phyloP scores from a whole-genome alignment of 2,329 filamentous ascomycete genomes.

The Neopestalotiopsis rosae region DNA sequence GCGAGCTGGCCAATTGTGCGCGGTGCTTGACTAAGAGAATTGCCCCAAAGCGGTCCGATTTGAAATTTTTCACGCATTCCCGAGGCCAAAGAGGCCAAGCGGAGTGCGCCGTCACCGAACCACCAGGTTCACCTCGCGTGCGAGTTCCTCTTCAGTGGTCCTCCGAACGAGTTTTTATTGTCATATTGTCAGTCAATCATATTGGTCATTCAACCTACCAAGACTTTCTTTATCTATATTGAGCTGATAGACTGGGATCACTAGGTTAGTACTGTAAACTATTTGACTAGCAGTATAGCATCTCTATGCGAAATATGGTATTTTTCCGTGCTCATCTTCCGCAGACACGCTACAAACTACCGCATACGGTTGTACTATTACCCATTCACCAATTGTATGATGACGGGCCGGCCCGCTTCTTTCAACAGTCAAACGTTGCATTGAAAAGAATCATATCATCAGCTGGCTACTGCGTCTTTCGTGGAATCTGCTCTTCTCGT shows the following conservation, averaged over 20 bases:
- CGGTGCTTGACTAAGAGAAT: constrained; percentile 17
- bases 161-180: background rate
- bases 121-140: background rate
- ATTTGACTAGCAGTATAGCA: background rate
- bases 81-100: background rate
- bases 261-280: background rate
- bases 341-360: too few relatives aligned
- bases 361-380: too few relatives aligned
- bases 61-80: background rate
- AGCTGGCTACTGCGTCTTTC: too few relatives aligned
- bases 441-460: background rate
- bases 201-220: constrained; percentile 3
- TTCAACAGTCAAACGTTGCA: too few relatives aligned
- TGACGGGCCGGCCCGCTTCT: background rate
- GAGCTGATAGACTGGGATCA: background rate
- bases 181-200: background rate
- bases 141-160: constrained; percentile 11
- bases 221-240: background rate
- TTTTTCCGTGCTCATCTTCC: background rate
- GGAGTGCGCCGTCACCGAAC: constrained; percentile 14
- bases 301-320: background rate
- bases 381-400: background rate
- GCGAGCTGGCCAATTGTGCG: background rate
- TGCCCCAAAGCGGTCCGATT: constrained; percentile 17
- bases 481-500: too few relatives aligned